Evolutionary conservation across 768 basidiomycete genomes (phyloP).

Genomic region (Arthromyces matolae): DNA sequence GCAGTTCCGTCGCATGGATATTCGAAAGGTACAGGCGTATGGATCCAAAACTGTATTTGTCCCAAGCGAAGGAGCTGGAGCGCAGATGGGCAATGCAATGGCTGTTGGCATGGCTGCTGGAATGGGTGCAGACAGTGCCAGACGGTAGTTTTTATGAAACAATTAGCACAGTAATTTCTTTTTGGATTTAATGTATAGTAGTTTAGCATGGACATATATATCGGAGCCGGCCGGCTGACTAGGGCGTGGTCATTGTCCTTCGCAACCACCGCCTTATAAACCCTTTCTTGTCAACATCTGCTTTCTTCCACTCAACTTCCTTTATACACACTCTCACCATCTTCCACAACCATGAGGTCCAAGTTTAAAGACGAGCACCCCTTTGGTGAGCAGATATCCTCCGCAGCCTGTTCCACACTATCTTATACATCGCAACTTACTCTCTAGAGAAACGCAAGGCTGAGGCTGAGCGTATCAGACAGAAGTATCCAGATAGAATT

Average conservation of each 20-base stretch:
- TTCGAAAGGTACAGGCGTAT: constrained; percentile 58
- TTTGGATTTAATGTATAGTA: no score
- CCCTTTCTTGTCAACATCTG: constrained; percentile 13
- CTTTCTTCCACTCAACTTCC: constrained; percentile 1
- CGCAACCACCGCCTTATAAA: constrained; percentile 23
- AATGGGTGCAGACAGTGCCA: constrained; percentile 47
- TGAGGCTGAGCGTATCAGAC: constrained; percentile 95
- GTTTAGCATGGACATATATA: no score
- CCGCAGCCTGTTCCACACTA: constrained; percentile 21
- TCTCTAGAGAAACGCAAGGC: constrained; percentile 97
- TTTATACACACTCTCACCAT: constrained; percentile 4
- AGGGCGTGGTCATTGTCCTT: constrained; percentile 25
- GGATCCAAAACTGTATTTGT: constrained; percentile 69
- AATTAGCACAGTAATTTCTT: no score
- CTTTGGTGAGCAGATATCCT: constrained; percentile 67
- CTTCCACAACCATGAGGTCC: constrained; percentile 65
- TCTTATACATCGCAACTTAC: constrained; percentile 30
- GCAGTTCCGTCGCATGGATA: constrained; percentile 65
- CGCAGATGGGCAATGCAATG: constrained; percentile 59
- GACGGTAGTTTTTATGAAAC: constrained; percentile 10
- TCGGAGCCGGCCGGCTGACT: no score
- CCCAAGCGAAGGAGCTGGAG: constrained; percentile 56
- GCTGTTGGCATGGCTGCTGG: constrained; percentile 68
- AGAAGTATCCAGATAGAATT: constrained; percentile 98
- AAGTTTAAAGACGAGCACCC: constrained; percentile 99